Evolutionary conservation across 2,329 filamentous ascomycete genomes (phyloP), one percentile per base, ranked within the genome.

Genomic region (Pseudofabraea citricarpa): DNA sequence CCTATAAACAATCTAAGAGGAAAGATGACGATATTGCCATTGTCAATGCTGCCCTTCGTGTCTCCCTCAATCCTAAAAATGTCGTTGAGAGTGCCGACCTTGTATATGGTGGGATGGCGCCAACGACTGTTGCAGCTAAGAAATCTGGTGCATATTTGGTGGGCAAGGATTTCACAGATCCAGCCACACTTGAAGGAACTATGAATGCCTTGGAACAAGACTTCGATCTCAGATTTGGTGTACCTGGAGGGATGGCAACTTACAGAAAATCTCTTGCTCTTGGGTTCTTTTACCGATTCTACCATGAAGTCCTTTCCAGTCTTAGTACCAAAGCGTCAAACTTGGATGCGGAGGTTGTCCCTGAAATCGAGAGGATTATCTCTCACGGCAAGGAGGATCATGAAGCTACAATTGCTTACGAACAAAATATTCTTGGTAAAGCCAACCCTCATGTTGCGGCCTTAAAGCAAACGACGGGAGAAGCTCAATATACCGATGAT

Each of bases 21-120:
- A 97, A 97, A 61, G 93, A 98, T 56, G 93, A 98, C 57, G 93
- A 98, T 60, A 97, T 98, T 60, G 93, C 93, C 2, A 97, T 98
- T 56, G 93, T 97, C 19, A 97, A 94, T 38, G 82, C 86, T 21
- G 90, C 91, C 1, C 66, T 97, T 45, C 79, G 88, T 26, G 74
- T 97, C 5, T 79, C 77, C 5, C 67, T 97, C 3, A 77, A 83
- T 29, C 75, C 85, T 2, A 72, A 75, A 1, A 79, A 91, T 32
- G 62, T 79, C 2, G 87, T 97, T 5, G 74, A 82, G 48, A 82
- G 83, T 50, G 83, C 80, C 47, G 88, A 85, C 55, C 72, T 98
- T 18, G 87, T 95, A 3, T 97, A 95, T 55, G 93, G 93, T 41
- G 93, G 93, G 35, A 93, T 98, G 90, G 93, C 91, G 4, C 84